A percentile compares a stretch with the other conserved stretches of the same genome.
phyloP scores from a whole-genome alignment of 2,329 filamentous ascomycete species.

The Laburnicola sp. region DNA sequence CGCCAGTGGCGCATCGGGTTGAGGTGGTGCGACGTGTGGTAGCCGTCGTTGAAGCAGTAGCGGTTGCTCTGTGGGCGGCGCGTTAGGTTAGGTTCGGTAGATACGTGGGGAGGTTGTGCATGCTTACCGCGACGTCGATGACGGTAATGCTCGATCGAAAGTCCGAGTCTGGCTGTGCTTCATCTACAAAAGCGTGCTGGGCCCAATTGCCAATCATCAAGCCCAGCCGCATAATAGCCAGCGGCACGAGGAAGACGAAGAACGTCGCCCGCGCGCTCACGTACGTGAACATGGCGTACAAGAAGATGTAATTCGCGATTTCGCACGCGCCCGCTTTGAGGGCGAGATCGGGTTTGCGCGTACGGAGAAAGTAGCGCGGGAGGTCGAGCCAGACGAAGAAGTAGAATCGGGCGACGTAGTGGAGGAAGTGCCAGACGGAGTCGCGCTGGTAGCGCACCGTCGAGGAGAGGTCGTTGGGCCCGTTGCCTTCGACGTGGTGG shows the following conservation, averaged over 20 bases:
- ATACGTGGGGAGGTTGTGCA: not conserved
- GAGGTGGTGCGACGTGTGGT: conserved; percentile 79
- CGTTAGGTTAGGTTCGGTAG: not conserved
- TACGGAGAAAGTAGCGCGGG: conserved; percentile 71
- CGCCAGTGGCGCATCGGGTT: conserved; percentile 81
- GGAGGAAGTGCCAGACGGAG: conserved; percentile 65
- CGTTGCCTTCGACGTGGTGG: conserved; percentile 81
- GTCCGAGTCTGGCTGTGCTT: conserved; percentile 73
- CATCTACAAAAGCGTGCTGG: conserved; percentile 79
- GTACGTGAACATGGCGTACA: conserved; percentile 55
- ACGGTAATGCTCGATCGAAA: conserved; percentile 78
- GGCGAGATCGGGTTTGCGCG: conserved; percentile 60
- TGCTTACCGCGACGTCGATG: conserved; percentile 72
- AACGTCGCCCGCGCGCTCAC: conserved; percentile 60
- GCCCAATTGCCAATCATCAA: conserved; percentile 86
- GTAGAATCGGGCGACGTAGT: conserved; percentile 73
- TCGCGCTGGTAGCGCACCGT: conserved; percentile 79
- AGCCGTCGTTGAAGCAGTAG: conserved; percentile 81
- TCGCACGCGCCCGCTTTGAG: conserved; percentile 65
- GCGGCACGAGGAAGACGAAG: conserved; percentile 68
- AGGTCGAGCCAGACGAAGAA: conserved; percentile 75
- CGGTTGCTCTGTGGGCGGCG: conserved; percentile 83
- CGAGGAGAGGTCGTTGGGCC: conserved; percentile 73
- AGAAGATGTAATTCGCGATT: conserved; percentile 51
- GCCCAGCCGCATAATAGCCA: conserved; percentile 67